A percentile compares a stretch with the other conserved stretches of the same genome.
Evolutionary conservation across 1,139 yeast species (phyloP).

Genomic region (Pichia sp.): DNA sequence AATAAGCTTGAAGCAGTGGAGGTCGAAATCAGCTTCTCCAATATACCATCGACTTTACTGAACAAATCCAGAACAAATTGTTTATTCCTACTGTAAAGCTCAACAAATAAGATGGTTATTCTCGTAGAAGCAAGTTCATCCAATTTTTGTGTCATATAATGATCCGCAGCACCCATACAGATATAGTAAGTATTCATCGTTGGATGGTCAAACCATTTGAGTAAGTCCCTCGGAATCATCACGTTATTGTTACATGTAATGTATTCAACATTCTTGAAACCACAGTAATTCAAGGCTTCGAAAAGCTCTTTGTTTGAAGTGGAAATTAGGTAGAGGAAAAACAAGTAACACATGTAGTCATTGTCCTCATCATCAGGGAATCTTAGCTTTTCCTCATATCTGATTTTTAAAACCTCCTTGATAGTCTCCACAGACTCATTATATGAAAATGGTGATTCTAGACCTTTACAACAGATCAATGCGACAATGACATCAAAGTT

Average conservation of each 20-base stretch:
- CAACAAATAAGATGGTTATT: slow-evolving; percentile 40
- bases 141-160: slow-evolving; percentile 43
- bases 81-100: slow-evolving; percentile 29
- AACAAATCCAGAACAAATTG: slow-evolving; percentile 16
- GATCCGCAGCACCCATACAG: slow-evolving; percentile 47
- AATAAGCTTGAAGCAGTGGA: slow-evolving; percentile 19
- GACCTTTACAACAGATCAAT: slow-evolving; percentile 51
- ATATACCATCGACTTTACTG: slow-evolving; percentile 12
- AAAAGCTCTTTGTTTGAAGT: slow-evolving; percentile 42
- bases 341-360: slow-evolving; percentile 39
- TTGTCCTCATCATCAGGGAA: slow-evolving; percentile 13
- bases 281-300: slow-evolving; percentile 40
- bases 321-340: slow-evolving; percentile 48
- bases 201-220: slow-evolving; percentile 36
- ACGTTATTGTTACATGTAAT: slow-evolving; percentile 37
- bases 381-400: slow-evolving; percentile 32
- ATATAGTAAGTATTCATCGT: slow-evolving; percentile 7
- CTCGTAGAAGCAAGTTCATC: slow-evolving; percentile 47
- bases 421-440: slow-evolving; percentile 49
- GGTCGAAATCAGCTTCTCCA: slow-evolving; percentile 18
- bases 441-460: slow-evolving; percentile 54
- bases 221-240: slow-evolving; percentile 27
- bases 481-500: slow-evolving; percentile 54
- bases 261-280: slow-evolving; percentile 32
- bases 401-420: slow-evolving; percentile 40